Percentiles rank a stretch among this genome's conserved stretches.
Conservation (phyloP, 495 filamentous ascomycete genomes). For the Pyrenula massariospora region DNA sequence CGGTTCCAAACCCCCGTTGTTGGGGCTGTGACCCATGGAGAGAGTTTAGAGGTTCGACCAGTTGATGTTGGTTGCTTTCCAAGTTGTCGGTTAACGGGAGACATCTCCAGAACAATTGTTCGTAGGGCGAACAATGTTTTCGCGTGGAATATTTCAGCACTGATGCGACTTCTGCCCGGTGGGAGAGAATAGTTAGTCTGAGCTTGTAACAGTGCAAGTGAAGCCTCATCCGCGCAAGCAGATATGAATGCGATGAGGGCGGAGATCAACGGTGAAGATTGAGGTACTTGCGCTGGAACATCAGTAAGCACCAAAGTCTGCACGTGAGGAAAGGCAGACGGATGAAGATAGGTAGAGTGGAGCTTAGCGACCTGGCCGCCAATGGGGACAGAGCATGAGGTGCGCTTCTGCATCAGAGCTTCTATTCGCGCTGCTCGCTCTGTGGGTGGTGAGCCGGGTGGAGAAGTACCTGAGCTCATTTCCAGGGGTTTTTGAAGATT, state of each 20-base stretch:
- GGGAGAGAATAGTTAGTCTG: conserved; percentile 36
- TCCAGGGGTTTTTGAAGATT: neutral
- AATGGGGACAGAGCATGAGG: conserved; percentile 7
- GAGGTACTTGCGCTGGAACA: conserved; percentile 39
- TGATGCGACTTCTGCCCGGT: conserved; percentile 29
- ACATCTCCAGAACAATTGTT: conserved; percentile 45
- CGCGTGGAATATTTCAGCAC: conserved; percentile 29
- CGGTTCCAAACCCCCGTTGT: conserved; percentile 26
- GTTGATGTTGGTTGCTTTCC: neutral
- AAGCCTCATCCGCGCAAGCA: conserved; percentile 46
- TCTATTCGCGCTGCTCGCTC: conserved; percentile 3
- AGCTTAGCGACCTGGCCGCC: conserved; percentile 9
- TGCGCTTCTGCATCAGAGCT: conserved; percentile 6
- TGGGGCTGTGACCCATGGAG: conserved; percentile 24
- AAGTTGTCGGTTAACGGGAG: conserved; percentile 15
- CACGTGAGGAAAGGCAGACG: conserved; percentile 44
- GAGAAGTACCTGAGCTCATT: neutral
- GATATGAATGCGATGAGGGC: conserved; percentile 45
- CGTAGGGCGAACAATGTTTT: conserved; percentile 42
- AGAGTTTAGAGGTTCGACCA: conserved; percentile 7
- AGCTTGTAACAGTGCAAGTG: conserved; percentile 43
- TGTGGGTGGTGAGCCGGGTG: neutral
- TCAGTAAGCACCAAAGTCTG: conserved; percentile 46
- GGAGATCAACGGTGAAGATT: conserved; percentile 27
- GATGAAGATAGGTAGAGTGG: conserved; percentile 31